Evolutionary conservation across 2,329 filamentous ascomycete genomes (phyloP), one percentile per base, ranked within the genome.

Genomic region (Lachnum nothofagi): DNA sequence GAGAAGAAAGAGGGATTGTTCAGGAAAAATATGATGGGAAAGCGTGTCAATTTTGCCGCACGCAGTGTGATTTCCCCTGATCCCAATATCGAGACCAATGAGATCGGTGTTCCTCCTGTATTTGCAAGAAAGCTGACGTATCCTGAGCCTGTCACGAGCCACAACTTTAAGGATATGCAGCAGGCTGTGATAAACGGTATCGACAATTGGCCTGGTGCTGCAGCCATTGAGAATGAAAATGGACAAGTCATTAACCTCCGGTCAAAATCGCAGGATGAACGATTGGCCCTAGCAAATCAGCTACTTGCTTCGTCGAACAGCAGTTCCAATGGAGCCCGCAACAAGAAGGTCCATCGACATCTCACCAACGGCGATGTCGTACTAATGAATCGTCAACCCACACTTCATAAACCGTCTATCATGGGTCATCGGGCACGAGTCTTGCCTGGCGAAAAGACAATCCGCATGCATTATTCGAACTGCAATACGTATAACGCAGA

Each of bases 1-100:
- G 93, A 98, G 71, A 98, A 98, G 76, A 98, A 98, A 71, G 94
- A 98, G 65, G 93, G 93, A 57, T 77, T 98, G 24, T 98, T 98
- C 75, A 80, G 93, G 61, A 97, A 95, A 75, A 96, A 98, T 70
- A 97, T 98, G 93, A 98, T 98, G 93, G 93, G 93, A 53, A 98
- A 98, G 76, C 90, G 93, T 74, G 93, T 98, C 71, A 97, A 98
- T 68, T 97, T 93, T 67, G 93, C 93, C 42, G 93, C 93, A 31
- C 86, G 93, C 67, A 95, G 88, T 77, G 93, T 98, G 67, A 98
- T 98, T 60, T 97, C 91, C 8, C 93, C 93, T 0, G 93, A 98
- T 65, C 93, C 93, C 2, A 98, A 97, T 64, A 95, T 98, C 62
- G 93, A 98, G 68, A 97, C 93, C 16, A 97, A 95, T 67, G 93